A percentile compares a stretch with the other conserved stretches of the same genome.
These are phyloP conservation scores for Cryphonectria naterciae DNA, from an alignment of 2,329 filamentous ascomycete genomes.

Conservation along the genomic window DNA sequence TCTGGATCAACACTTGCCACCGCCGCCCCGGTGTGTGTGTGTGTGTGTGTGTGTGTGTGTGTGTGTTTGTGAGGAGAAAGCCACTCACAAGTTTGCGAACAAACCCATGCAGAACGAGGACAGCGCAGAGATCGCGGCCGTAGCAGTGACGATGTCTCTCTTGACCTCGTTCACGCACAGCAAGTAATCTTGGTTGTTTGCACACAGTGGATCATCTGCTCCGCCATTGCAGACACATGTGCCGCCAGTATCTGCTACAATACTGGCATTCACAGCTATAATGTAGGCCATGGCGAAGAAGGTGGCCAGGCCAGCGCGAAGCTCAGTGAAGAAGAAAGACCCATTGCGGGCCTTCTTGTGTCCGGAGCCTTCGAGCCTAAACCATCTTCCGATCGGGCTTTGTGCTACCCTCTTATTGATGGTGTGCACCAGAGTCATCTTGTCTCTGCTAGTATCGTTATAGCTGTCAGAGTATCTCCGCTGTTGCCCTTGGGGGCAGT, in stretches of 20 bases:
- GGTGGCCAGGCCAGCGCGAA: slow-evolving; percentile 80
- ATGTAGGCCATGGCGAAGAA: slow-evolving; percentile 69
- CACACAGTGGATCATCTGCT: slow-evolving; percentile 57
- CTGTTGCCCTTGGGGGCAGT: background rate
- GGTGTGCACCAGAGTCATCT: slow-evolving; percentile 54
- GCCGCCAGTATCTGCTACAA: slow-evolving; percentile 67
- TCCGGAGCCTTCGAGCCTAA: slow-evolving; percentile 79
- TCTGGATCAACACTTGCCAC: background rate
- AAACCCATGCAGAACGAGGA: slow-evolving; percentile 84
- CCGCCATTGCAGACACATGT: slow-evolving; percentile 72
- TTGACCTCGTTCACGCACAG: slow-evolving; percentile 68
- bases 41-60: no score
- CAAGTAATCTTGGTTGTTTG: slow-evolving; percentile 60
- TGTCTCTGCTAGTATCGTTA: slow-evolving; percentile 18
- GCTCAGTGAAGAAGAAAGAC: slow-evolving; percentile 79
- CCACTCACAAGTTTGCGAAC: slow-evolving; percentile 71
- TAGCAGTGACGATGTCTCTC: slow-evolving; percentile 82
- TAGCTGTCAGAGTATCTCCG: background rate
- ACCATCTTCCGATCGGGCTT: slow-evolving; percentile 71
- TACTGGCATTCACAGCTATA: slow-evolving; percentile 53
- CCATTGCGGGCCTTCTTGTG: slow-evolving; percentile 65
- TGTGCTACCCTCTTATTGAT: slow-evolving; percentile 63
- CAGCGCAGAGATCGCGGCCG: slow-evolving; percentile 79
- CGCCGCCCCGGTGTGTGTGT: background rate
- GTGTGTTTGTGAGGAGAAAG: no score